Evolutionary conservation across 371 early-diverging fungal species (phyloP), one percentile per base, ranked within the genome.

Genomic region (Mortierella sp.): DNA sequence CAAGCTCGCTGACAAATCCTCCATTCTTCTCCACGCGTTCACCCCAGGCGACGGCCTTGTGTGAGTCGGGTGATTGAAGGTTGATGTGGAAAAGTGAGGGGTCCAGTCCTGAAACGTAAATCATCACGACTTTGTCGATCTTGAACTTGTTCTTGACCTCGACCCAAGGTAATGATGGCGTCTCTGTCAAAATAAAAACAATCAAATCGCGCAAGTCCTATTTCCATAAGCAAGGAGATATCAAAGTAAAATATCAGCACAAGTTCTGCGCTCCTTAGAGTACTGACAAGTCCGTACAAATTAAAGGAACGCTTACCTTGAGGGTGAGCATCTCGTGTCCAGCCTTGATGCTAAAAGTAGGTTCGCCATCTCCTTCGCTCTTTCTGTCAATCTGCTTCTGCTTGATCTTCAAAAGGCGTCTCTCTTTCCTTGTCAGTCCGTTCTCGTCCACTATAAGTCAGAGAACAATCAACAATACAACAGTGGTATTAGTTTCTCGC

Each of bases 181-280:
- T 85, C 75, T 85, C 86, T 47, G 86, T 85, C 45, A 85, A 68
- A 10, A 82, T 65, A 28, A 79, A 79, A 5, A 85, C 80, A 2
- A 85, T 75, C 4, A 85, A 77, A 31, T 85, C 86, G 55, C 86
- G 86, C 54, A 85, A 21, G 70, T 85, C 81, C 86, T 85, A 76
- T 24, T 9, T 38, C 42, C 42, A 38, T 38, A 38, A 38, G 42
- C 42, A 38, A 38, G 42, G 42, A 21, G 24, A 44, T 11, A 45
- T 34, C 19, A 47, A 2, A 45, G 10, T 31, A 19, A 16, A 31
- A 21, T 34, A 24, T 26, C 13, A 26, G 48, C 1, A 38, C 14
- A 48, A 42, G 24, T 44, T 24, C 28, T 54, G 28, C 21, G 4
- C 5, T 63, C 44, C 21, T 34, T 50, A 28, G 13, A 24, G 10